A percentile compares a stretch with the other conserved stretches of the same genome.
Conservation (phyloP, 2,329 filamentous ascomycete genomes). For the Didymella segeticola region DNA sequence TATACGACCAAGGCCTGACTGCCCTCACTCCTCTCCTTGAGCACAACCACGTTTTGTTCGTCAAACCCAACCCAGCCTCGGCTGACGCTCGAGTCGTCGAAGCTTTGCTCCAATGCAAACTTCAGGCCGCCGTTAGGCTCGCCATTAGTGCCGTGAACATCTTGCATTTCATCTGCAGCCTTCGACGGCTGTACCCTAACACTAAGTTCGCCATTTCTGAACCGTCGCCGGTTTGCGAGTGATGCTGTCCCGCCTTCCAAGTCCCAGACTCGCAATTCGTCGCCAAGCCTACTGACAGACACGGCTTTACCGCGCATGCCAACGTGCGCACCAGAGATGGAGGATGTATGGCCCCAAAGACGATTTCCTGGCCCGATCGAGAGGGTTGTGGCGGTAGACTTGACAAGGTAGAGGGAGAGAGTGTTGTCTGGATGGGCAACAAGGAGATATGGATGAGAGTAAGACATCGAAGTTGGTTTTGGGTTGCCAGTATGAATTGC, state of each 20-base stretch:
- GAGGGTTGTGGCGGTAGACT: slow-evolving; percentile 69
- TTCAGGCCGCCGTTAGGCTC: slow-evolving; percentile 43
- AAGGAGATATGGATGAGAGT: slow-evolving; percentile 81
- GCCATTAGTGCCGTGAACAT: slow-evolving; percentile 31
- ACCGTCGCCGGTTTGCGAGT: slow-evolving; percentile 49
- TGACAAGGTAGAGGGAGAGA: slow-evolving; percentile 80
- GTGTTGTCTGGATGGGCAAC: slow-evolving; percentile 88
- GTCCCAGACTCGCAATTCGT: slow-evolving; percentile 79
- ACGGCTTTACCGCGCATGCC: slow-evolving; percentile 86
- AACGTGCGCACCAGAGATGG: slow-evolving; percentile 84
- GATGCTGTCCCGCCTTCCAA: slow-evolving; percentile 73
- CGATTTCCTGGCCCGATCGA: slow-evolving; percentile 75
- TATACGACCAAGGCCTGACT: slow-evolving; percentile 81
- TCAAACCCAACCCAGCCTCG: slow-evolving; percentile 83
- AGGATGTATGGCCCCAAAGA: slow-evolving; percentile 91
- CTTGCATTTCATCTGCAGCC: slow-evolving; percentile 18
- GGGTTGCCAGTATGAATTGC: slow-evolving; percentile 31
- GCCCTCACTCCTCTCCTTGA: slow-evolving; percentile 73
- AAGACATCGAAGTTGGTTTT: slow-evolving; percentile 59
- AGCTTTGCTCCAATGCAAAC: slow-evolving; percentile 43
- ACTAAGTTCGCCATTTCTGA: slow-evolving; percentile 57
- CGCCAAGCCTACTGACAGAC: slow-evolving; percentile 81
- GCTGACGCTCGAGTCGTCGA: slow-evolving; percentile 53
- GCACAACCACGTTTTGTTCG: slow-evolving; percentile 87
- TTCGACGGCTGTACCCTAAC: slow-evolving; percentile 59